A percentile compares a stretch with the other conserved stretches of the same genome.
Conservation (phyloP, 805 yeast species). For the Dipodascopsis uninucleata region DNA sequence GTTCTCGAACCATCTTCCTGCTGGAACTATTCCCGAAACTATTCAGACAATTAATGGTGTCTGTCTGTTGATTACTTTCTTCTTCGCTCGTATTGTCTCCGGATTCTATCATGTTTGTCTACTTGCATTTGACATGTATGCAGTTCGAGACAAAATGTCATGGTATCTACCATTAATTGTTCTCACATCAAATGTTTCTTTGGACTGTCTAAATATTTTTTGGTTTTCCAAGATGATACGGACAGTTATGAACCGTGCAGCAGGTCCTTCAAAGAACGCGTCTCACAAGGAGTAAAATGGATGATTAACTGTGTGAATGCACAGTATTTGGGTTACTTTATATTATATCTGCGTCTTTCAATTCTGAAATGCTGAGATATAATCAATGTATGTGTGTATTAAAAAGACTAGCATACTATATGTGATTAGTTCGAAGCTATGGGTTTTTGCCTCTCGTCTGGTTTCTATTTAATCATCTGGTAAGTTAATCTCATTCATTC, state of each 20-base stretch:
- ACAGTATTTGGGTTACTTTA: no score
- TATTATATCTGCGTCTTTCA: no score
- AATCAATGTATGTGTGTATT: no score
- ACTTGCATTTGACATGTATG: slow-evolving; percentile 49
- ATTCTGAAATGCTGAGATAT: no score
- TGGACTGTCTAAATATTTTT: slow-evolving; percentile 65
- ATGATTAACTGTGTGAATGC: no score
- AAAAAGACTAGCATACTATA: no score
- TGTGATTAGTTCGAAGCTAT: no score
- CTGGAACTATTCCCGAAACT: slow-evolving; percentile 56
- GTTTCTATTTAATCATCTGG: no score
- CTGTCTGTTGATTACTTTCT: slow-evolving; percentile 63
- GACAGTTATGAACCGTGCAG: slow-evolving; percentile 46
- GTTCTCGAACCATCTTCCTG: slow-evolving; percentile 78
- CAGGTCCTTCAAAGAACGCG: no score
- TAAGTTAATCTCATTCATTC: no score
- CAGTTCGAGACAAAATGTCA: slow-evolving; percentile 43
- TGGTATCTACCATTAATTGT: slow-evolving; percentile 47
- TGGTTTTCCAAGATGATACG: slow-evolving; percentile 89
- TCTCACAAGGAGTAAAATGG: no score
- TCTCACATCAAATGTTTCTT: slow-evolving; percentile 54
- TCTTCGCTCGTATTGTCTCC: slow-evolving; percentile 76
- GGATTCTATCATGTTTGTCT: slow-evolving; percentile 69
- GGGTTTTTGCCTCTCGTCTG: no score
- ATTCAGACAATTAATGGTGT: slow-evolving; percentile 59